Base-by-base conservation (phyloP, 2,329 filamentous ascomycete genomes). In the Colletotrichum graminicola region DNA sequence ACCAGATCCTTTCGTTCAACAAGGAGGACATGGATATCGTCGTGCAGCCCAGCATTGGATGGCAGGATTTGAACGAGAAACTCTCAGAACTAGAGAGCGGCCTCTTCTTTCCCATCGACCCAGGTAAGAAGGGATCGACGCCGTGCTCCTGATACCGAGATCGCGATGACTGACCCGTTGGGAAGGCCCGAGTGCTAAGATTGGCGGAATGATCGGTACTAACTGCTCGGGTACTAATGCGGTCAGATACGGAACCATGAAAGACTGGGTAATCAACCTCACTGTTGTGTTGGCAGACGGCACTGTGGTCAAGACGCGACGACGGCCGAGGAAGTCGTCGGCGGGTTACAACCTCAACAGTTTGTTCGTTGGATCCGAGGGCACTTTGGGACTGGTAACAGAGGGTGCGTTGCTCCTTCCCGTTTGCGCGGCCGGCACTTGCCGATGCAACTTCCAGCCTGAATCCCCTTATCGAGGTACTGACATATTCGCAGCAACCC, bases 21-120 rank as follows among this genome's bases (percentile, higher is more conserved):
- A 91, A 93, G 75, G 92, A 93, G 5, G 95, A 97, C 79, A 94
- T 97, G 93, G 95, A 98, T 76, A 87, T 97, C 61, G 93, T 97
- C 5, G 94, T 98, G 3, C 95, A 98, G 79, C 95, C 95, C 3
- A 93, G 93, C 8, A 91, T 98, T 12, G 92, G 92, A n/a, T 98
- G 94, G 94, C 94, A 97, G 87, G 90, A 93, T 63, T 83, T 98
- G 69, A 98, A 98, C 76, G 90, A 92, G 74, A 83, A 89, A 76
- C 79, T 91, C 56, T 86, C 90, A 60, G 90, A 93, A 77, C 89
- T 92, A 80, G 86, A 89, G 49, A 91, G 89, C 5, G 93, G 93
- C 0, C 88, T 98, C 1, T 97, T 97, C 83, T 97, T 97, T 78
- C 95, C 95, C 1, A 91, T 97, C 16, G 95, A 98, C 77, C 95